Base-by-base conservation (phyloP, 176 grass and related monocot genomes). In the Carex kokanica region DNA sequence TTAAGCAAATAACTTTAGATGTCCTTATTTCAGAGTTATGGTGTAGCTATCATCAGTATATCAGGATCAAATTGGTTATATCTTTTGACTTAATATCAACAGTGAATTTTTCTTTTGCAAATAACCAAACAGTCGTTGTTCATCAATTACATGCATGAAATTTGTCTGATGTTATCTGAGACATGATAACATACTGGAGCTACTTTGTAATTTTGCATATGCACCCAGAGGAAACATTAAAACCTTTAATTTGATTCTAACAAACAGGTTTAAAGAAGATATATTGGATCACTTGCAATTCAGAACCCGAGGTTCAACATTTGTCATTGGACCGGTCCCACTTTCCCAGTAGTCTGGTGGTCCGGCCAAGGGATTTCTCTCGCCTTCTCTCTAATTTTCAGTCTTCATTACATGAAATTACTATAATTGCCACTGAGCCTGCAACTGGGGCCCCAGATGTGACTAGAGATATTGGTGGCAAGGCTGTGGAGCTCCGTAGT, bases 401-500 rank as follows among this genome's bases (percentile, higher is more conserved):
- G 80, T 95, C 93, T 34, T 98, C 91, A 31, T 86, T 98, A 51
- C 96, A 98, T 80, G 96, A 98, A 82, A 92, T 98, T 71, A 98
- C 93, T 1, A 53, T 98, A 13, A 90, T 98, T 17, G 93, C 96
- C 47, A 93, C 96, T 2, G 91, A 95, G 27, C 88, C 88, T 41
- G 83, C 65, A 29, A 67, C 81, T 12, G 82, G 81, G 63, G 64
- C 81, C 31, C 69, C 81, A 34, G 77, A 83, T 71, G 78, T 52
- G 0, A 75, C 13, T 5, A 84, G 78, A 56, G 91, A 85, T 54
- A 83, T 91, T 29, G 92, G 89, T 59, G 91, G 93, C 20, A 93
- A 98, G 84, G 91, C 91, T 1, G 96, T 98, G 8, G 96, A 95
- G 86, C 91, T 98, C 29, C 85, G 89, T 69, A 95, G 96, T 64